Base-by-base conservation (phyloP, 2,329 filamentous ascomycete species). In the Microthyrium microscopicum region DNA sequence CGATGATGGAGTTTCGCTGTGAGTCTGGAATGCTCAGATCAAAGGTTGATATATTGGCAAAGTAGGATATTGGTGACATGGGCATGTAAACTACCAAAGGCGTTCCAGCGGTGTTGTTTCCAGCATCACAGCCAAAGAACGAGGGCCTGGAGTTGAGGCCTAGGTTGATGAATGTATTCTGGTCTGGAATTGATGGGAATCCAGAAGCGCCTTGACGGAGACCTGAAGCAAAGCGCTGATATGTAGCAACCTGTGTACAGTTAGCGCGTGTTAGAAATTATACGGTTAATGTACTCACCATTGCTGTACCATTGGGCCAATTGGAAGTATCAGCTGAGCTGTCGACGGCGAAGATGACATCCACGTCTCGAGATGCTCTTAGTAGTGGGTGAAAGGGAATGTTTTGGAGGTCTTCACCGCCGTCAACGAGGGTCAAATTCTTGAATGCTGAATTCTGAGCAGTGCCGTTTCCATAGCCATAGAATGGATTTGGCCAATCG, bases 21-120 rank as follows among this genome's bases (percentile, higher is more conserved):
- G 50, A 54, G 44, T 70, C 56, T 22, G 67, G 62, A 63, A 85
- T 82, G 26, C 56, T 54, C 24, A 73, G 61, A 39, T 73, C 63
- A 52, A 79, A 87, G 31, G 87, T 94, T 2, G 77, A 79, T 5
- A 77, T 66, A 60, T 95, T 95, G 53, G 75, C 79, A 42, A 65
- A 57, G 49, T 68, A 70, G 29, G 75, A 68, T 57, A 91, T 93
- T 1, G 84, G 85, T 16, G 75, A 66, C 50, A 89, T 91, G 37
- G 89, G 82, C 29, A 95, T 54, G 59, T 98, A 98, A 41, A 93
- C 80, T 40, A 93, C 61, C 2, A 93, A 56, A 0, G 84, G 83
- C 0, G 68, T 56, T 16, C 56, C 46, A 7, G 55, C 54, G 0
- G 72, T 73, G 31, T 70, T 62, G 53, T 84, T 82, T 33, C 59